These are phyloP conservation scores for Arthroderma uncinatum DNA, from an alignment of 2,329 filamentous ascomycete genomes.

Conservation along the genomic window DNA sequence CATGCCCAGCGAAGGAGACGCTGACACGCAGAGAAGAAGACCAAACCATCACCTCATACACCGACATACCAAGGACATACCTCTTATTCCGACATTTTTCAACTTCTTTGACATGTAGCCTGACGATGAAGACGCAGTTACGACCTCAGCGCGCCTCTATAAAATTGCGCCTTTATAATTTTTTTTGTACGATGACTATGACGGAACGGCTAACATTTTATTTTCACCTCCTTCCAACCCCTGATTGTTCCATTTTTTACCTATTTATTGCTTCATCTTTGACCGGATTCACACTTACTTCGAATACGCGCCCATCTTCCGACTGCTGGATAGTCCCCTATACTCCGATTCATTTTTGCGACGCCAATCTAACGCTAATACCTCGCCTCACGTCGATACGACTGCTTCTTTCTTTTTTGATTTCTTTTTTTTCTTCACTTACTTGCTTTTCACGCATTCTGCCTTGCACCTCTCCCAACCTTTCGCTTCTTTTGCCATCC, in stretches of 20 bases:
- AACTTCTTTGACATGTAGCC: neutral
- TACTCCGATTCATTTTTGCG: neutral
- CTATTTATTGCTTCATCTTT: neutral
- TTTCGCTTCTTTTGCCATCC: neutral
- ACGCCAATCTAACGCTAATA: constrained; percentile 9
- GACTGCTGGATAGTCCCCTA: constrained; percentile 19
- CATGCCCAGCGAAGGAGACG: constrained; percentile 30
- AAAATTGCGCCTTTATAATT: neutral
- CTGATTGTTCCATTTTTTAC: constrained; percentile 4
- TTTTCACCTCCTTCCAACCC: constrained; percentile 6
- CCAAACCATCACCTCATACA: too few species aligned
- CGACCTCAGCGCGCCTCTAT: neutral
- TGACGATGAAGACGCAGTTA: constrained; percentile 5
- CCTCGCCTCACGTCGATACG: neutral
- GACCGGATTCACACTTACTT: neutral
- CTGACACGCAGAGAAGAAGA: too few species aligned
- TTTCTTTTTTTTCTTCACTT: neutral
- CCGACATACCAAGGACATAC: neutral
- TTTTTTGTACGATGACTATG: constrained; percentile 13
- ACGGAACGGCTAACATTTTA: constrained; percentile 10
- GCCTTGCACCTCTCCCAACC: neutral
- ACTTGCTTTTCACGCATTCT: neutral
- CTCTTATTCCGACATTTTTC: neutral
- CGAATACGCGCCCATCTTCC: constrained; percentile 5
- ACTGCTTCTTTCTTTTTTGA: constrained; percentile 1